These are phyloP conservation scores for Astrothelium subdiscretum DNA, from an alignment of 495 filamentous ascomycete genomes.

Conservation along the genomic window DNA sequence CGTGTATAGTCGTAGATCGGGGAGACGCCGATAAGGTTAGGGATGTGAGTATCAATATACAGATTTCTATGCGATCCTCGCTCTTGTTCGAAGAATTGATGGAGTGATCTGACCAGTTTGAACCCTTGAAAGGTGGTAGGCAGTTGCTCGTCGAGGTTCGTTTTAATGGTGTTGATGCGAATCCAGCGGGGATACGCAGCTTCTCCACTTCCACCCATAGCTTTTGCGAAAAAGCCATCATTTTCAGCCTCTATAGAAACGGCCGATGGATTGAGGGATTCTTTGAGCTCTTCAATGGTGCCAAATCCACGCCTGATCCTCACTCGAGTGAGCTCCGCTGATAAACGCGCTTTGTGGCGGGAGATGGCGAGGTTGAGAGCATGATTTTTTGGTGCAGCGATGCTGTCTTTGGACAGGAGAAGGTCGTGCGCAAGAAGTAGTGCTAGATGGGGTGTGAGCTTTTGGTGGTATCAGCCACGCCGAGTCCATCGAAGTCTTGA, in stretches of 20 bases:
- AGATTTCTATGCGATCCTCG: constrained; percentile 24
- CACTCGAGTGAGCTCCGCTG: constrained; percentile 68
- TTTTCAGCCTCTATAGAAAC: constrained; percentile 2
- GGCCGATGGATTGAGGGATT: constrained; percentile 35
- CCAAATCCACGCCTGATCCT: constrained; percentile 59
- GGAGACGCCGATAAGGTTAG: constrained; percentile 70
- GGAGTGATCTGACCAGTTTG: constrained; percentile 36
- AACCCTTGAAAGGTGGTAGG: constrained; percentile 54
- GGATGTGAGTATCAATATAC: constrained; percentile 65
- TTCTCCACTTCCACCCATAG: background rate
- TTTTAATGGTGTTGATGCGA: constrained; percentile 69
- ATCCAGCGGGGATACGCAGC: constrained; percentile 67
- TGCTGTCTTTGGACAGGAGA: constrained; percentile 65
- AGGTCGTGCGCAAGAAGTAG: constrained; percentile 80
- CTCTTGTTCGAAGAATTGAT: constrained; percentile 26
- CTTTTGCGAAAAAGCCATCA: background rate
- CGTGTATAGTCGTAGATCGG: constrained; percentile 53
- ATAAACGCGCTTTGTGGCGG: constrained; percentile 68
- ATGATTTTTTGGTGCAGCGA: constrained; percentile 65
- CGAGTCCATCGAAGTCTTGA: background rate
- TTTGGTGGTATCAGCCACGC: constrained; percentile 32
- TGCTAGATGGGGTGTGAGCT: constrained; percentile 73
- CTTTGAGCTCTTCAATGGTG: constrained; percentile 50
- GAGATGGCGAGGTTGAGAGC: constrained; percentile 62
- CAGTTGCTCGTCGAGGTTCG: constrained; percentile 55